Conservation (phyloP, 164 flowering plant genomes). For the Magnolia changhungtana region DNA sequence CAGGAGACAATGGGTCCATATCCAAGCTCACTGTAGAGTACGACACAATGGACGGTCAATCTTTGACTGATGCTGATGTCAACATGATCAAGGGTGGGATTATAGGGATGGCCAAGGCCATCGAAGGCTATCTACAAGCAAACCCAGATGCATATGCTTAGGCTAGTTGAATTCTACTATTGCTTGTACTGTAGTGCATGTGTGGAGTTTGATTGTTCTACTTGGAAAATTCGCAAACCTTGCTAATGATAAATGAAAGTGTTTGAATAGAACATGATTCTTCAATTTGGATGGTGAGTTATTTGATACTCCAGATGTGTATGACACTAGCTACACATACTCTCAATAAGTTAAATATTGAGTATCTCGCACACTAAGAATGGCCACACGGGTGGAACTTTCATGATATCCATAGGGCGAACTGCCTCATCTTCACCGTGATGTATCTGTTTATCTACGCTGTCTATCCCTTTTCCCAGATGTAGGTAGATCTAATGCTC, state of each 20-base stretch:
- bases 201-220: neutral
- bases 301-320: neutral
- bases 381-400: too few species aligned
- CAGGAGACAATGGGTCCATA: neutral
- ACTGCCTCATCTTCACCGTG: too few species aligned
- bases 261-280: neutral
- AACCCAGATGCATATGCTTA: slow-evolving; percentile 11
- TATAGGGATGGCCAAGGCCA: neutral
- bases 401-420: too few species aligned
- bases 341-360: too few species aligned
- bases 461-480: too few species aligned
- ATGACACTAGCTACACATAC: too few species aligned
- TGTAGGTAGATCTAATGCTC: too few species aligned
- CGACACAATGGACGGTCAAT: slow-evolving; percentile 3
- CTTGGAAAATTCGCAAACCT: neutral
- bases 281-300: neutral
- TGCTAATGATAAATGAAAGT: neutral
- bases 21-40: slow-evolving; percentile 1
- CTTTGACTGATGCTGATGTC: neutral
- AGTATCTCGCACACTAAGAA: too few species aligned
- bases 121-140: slow-evolving; percentile 8
- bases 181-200: neutral
- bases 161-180: neutral
- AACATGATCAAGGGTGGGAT: neutral
- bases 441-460: too few species aligned